A percentile compares a stretch with the other conserved stretches of the same genome.
Evolutionary conservation across 768 basidiomycete genomes (phyloP).

Genomic region (Leccinum arenicola): DNA sequence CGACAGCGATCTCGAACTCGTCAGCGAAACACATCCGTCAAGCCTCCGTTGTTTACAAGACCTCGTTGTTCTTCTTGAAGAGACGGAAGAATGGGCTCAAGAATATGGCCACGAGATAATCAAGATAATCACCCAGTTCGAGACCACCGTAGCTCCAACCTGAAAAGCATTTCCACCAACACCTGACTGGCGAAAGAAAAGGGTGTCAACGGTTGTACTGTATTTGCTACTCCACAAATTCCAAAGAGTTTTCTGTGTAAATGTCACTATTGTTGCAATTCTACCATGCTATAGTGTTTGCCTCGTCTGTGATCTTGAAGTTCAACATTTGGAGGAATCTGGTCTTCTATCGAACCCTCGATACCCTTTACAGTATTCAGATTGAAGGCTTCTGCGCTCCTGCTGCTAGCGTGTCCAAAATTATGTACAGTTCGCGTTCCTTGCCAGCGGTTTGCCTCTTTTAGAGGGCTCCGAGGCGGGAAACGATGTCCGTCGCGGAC

Average conservation of each 20-base stretch:
- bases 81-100: not conserved
- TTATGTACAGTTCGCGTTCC: not conserved
- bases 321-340: no score
- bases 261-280: not conserved
- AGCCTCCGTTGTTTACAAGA: not conserved
- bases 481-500: slow-evolving; percentile 5
- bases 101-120: not conserved
- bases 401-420: no score
- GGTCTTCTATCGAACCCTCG: no score
- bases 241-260: not conserved
- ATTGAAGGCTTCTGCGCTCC: no score
- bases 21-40: not conserved
- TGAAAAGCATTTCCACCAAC: not conserved
- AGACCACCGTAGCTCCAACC: not conserved
- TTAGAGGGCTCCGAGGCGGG: not conserved
- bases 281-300: no score
- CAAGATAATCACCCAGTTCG: not conserved
- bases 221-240: not conserved
- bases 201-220: not conserved
- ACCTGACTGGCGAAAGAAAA: not conserved
- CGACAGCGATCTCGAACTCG: not conserved
- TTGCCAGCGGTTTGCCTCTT: no score
- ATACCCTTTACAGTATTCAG: no score
- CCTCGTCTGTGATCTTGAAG: no score
- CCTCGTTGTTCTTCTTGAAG: not conserved